These are phyloP conservation scores for Fusarium tupiense DNA, from an alignment of 2,329 filamentous ascomycete species.

Conservation along the genomic window DNA sequence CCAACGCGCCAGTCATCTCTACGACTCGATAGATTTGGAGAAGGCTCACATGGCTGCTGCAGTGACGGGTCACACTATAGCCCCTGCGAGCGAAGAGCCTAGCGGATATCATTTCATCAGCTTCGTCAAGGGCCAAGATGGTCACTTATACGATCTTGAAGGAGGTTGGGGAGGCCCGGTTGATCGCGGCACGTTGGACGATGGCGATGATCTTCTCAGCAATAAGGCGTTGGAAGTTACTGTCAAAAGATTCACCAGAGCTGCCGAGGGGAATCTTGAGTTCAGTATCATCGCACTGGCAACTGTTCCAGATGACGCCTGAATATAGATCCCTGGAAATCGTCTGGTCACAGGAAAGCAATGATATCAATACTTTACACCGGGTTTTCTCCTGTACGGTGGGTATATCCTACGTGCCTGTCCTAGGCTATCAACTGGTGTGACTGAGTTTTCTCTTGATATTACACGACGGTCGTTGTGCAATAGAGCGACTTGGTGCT, in stretches of 20 bases:
- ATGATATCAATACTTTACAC: neutral
- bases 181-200: conserved; percentile 66
- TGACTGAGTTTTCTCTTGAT: neutral
- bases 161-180: conserved; percentile 78
- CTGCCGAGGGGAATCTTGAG: conserved; percentile 48
- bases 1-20: conserved; percentile 73
- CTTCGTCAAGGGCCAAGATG: conserved; percentile 74
- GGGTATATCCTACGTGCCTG: neutral
- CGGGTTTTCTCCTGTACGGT: neutral
- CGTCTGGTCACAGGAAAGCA: neutral
- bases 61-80: conserved; percentile 70
- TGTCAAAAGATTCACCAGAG: conserved; percentile 55
- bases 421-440: neutral
- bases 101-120: conserved; percentile 83
- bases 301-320: conserved; percentile 24
- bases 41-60: conserved; percentile 78
- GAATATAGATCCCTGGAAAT: neutral
- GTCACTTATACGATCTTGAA: conserved; percentile 81
- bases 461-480: neutral
- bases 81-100: conserved; percentile 68
- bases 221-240: conserved; percentile 73
- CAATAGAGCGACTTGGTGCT: neutral
- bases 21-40: conserved; percentile 76
- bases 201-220: conserved; percentile 71
- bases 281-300: conserved; percentile 54